Conservation (phyloP, 148 eudicot genomes). For the Arbutus unedo region DNA sequence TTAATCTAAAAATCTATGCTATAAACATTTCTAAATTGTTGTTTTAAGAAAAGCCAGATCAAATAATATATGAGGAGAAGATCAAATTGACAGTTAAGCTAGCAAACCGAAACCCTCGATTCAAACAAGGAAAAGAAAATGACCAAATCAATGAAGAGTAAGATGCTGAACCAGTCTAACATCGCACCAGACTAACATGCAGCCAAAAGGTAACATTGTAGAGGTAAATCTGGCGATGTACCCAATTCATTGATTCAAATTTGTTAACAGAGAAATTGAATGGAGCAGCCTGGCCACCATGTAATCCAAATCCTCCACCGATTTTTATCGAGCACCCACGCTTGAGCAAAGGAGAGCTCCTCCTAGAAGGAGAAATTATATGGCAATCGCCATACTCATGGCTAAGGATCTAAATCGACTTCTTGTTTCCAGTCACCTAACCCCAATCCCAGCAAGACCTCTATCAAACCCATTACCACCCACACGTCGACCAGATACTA, state of each 20-base stretch:
- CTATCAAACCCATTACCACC: no score
- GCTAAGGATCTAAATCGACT: no score
- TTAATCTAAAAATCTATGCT: neutral
- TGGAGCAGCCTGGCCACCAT: neutral
- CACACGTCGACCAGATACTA: no score
- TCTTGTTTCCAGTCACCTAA: no score
- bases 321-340: no score
- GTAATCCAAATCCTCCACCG: no score
- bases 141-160: constrained; percentile 17
- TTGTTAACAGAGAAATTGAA: neutral
- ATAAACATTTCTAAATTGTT: neutral
- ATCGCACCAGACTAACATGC: constrained; percentile 93
- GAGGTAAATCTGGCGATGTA: constrained; percentile 78
- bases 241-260: constrained; percentile 57
- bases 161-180: constrained; percentile 90
- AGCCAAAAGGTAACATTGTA: constrained; percentile 89
- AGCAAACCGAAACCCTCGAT: neutral
- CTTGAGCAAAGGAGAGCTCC: no score
- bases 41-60: neutral
- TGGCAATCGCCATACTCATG: no score
- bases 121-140: neutral
- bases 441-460: no score
- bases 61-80: neutral
- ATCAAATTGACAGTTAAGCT: neutral
- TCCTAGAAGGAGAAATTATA: no score